These are phyloP conservation scores for Hydrangea macrophylla DNA, from an alignment of 148 eudicot species.

Conservation along the genomic window DNA sequence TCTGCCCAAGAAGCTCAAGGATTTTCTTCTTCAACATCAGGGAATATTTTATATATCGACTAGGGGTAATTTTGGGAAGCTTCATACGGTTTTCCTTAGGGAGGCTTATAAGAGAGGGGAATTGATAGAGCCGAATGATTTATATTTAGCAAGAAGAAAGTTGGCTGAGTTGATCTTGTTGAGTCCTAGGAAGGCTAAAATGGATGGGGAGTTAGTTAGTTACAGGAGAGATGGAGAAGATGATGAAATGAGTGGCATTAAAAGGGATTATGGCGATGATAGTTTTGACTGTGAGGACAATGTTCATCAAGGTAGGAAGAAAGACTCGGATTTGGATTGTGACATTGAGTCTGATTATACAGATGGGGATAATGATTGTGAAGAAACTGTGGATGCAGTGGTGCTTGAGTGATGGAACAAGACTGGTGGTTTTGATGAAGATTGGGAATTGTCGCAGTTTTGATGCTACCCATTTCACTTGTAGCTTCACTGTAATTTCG, in stretches of 20 bases:
- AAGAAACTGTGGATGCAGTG: slow-evolving; percentile 18
- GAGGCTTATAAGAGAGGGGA: slow-evolving; percentile 92
- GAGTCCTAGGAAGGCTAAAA: slow-evolving; percentile 63
- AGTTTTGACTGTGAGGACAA: slow-evolving; percentile 13
- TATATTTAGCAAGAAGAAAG: slow-evolving; percentile 88
- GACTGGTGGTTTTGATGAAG: background rate
- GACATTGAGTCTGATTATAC: slow-evolving; percentile 32
- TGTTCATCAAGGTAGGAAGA: slow-evolving; percentile 17
- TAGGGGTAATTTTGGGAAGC: slow-evolving; percentile 91
- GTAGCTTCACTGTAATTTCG: slow-evolving; percentile 2
- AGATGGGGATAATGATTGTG: slow-evolving; percentile 38
- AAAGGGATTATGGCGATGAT: slow-evolving; percentile 18
- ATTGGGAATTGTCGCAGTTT: background rate
- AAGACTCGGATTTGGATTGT: slow-evolving; percentile 26
- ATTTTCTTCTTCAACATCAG: slow-evolving; percentile 85
- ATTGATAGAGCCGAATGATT: slow-evolving; percentile 74
- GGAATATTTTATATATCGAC: slow-evolving; percentile 96
- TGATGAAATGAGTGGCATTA: slow-evolving; percentile 22
- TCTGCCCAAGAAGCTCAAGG: slow-evolving; percentile 86
- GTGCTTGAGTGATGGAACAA: slow-evolving; percentile 6
- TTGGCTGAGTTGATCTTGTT: slow-evolving; percentile 62
- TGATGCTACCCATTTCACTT: background rate
- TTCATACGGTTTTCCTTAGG: slow-evolving; percentile 87
- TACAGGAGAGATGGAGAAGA: slow-evolving; percentile 38
- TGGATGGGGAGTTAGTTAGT: slow-evolving; percentile 54